Evolutionary conservation across 225 moss, liverwort and hornwort species (phyloP).

Genomic region (Thuidium tamariscinum): DNA sequence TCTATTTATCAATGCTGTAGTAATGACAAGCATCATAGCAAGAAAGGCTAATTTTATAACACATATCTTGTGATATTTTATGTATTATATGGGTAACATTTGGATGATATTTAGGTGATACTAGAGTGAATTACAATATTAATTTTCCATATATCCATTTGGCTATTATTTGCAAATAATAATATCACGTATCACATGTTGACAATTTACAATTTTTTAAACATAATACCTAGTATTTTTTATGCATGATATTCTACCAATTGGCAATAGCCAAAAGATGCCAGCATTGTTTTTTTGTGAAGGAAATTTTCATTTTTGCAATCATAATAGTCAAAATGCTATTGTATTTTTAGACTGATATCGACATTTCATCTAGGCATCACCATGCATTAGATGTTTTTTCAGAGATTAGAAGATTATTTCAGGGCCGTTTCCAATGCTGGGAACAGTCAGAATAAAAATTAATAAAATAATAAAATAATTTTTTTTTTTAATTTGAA

Average conservation of each 20-base stretch:
- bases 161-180: neutral
- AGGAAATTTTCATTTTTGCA: too few species aligned
- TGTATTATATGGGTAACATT: neutral
- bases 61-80: neutral
- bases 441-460: too few species aligned
- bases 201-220: neutral
- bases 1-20: neutral
- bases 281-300: too few species aligned
- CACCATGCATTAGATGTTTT: too few species aligned
- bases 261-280: too few species aligned
- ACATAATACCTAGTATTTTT: too few species aligned
- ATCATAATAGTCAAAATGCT: neutral
- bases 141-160: accelerated
- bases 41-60: neutral
- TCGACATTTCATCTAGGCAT: too few species aligned
- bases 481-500: too few species aligned
- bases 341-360: neutral
- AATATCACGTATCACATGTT: neutral
- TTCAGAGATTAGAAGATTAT: too few species aligned
- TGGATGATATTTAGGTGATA: neutral
- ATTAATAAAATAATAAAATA: too few species aligned
- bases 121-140: neutral
- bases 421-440: too few species aligned
- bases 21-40: neutral
- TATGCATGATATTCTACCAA: too few species aligned